Base-by-base conservation (phyloP, 169 alveolate genomes). In the Plasmodium relictum region DNA sequence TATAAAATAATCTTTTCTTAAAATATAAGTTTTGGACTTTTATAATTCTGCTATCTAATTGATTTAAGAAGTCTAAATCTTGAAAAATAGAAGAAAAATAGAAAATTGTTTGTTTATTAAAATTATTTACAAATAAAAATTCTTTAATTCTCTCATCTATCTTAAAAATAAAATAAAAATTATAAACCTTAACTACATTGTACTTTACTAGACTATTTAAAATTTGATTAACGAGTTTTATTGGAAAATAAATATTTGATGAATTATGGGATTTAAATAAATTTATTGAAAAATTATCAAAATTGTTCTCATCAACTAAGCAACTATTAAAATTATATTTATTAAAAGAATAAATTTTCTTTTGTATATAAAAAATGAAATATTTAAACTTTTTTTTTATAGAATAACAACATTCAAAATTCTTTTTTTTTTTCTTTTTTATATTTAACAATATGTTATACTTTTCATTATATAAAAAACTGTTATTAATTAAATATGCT, bases 1-100 rank as follows among this genome's bases (percentile, higher is more conserved):
- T 73, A 39, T 73, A 73, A 73, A 56, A 73, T 22, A 73, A n/a
- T 42, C 20, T 73, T 18, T 42, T 73, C 59, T 73, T 73, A 16
- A 20, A 56, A 73, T 73, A 58, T 61, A 73, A 73, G 22, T 0
- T 58, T 42, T 62, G 88, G 14, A 73, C 69, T 26, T 45, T 12
- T 7, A 48, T 59, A 12, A 73, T 56, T 20, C 16, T 20, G 10
- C 31, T 31, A 58, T 31, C 12, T 18, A 58, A 24, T 9, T 56
- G 45, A 20, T 18, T 31, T 5, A 58, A 42, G 37, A 14, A 18
- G 2, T 31, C 39, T 2, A 31, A 3, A 31, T 73, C 44, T 12
- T 22, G 20, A 31, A 52, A 14, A 31, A 14, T 71, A 20, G 61
- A 59, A 16, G 58, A 22, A 50, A 71, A 71, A 24, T 22, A 56